phyloP scores from a whole-genome alignment of 805 yeast species.

The Metschnikowia aberdeeniae region DNA sequence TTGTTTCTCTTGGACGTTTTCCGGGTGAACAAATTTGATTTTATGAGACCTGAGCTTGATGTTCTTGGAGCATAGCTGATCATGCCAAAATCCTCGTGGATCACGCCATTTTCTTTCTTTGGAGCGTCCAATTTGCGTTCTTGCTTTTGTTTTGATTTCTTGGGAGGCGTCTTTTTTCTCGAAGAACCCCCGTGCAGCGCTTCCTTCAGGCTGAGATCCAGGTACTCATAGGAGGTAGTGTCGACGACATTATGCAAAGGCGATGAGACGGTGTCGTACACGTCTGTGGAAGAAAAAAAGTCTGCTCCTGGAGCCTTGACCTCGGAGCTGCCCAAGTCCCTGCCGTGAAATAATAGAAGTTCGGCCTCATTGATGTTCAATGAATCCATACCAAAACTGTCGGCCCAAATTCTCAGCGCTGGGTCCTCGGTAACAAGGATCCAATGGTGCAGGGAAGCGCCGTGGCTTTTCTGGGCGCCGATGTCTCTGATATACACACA shows the following conservation, averaged over 20 bases:
- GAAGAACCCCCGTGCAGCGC: not conserved
- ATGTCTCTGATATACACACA: slow-evolving; percentile 51
- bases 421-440: slow-evolving; percentile 58
- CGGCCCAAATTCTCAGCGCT: slow-evolving; percentile 49
- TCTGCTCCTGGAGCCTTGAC: slow-evolving; percentile 26
- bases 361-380: slow-evolving; percentile 52
- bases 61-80: slow-evolving; percentile 16
- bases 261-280: slow-evolving; percentile 8
- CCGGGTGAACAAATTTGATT: slow-evolving; percentile 7
- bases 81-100: slow-evolving; percentile 15
- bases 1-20: slow-evolving; percentile 1
- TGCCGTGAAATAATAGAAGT: slow-evolving; percentile 32
- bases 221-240: slow-evolving; percentile 15
- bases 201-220: slow-evolving; percentile 2
- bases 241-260: slow-evolving; percentile 14
- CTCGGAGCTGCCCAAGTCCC: slow-evolving; percentile 29
- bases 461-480: slow-evolving; percentile 28
- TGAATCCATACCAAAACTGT: slow-evolving; percentile 50
- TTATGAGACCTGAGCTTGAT: slow-evolving; percentile 8
- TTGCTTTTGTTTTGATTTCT: not conserved
- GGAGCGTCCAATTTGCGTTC: not conserved
- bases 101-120: slow-evolving; percentile 9
- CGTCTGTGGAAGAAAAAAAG: slow-evolving; percentile 16
- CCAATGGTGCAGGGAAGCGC: slow-evolving; percentile 42
- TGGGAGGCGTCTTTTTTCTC: not conserved